Conservation (phyloP, 345 rosid genomes). For the Eucalyptus sp. region DNA sequence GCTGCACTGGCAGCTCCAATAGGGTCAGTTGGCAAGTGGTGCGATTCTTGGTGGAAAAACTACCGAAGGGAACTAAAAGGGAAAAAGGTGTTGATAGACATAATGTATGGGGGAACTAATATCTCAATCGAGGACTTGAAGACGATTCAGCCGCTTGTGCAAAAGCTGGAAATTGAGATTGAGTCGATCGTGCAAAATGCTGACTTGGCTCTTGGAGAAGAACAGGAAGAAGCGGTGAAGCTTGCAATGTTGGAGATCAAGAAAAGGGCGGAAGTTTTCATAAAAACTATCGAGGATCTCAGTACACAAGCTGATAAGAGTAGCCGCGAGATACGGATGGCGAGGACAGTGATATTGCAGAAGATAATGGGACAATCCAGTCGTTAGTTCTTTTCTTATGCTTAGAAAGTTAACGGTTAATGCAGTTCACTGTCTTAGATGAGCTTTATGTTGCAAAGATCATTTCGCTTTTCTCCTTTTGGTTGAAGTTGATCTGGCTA, state of each 20-base stretch:
- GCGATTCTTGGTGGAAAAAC: constrained; percentile 43
- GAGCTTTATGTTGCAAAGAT: not conserved
- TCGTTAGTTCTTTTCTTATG: not conserved
- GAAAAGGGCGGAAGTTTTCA: constrained; percentile 48
- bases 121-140: constrained; percentile 55
- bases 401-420: not conserved
- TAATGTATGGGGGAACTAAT: constrained; percentile 22
- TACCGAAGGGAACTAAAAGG: constrained; percentile 41
- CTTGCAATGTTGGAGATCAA: constrained; percentile 73
- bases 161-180: constrained; percentile 32
- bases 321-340: constrained; percentile 42
- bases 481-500: not conserved
- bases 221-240: constrained; percentile 32
- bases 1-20: constrained; percentile 59
- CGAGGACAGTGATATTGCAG: constrained; percentile 54
- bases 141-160: constrained; percentile 31
- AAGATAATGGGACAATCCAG: constrained; percentile 32
- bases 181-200: constrained; percentile 38
- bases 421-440: not conserved
- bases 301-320: constrained; percentile 44
- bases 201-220: constrained; percentile 39
- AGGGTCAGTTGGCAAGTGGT: constrained; percentile 75
- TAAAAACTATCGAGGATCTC: constrained; percentile 42
- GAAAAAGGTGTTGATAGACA: constrained; percentile 24
- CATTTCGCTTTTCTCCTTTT: not conserved